Evolutionary conservation across 768 basidiomycete species (phyloP).

Genomic region (Suillus lakei): DNA sequence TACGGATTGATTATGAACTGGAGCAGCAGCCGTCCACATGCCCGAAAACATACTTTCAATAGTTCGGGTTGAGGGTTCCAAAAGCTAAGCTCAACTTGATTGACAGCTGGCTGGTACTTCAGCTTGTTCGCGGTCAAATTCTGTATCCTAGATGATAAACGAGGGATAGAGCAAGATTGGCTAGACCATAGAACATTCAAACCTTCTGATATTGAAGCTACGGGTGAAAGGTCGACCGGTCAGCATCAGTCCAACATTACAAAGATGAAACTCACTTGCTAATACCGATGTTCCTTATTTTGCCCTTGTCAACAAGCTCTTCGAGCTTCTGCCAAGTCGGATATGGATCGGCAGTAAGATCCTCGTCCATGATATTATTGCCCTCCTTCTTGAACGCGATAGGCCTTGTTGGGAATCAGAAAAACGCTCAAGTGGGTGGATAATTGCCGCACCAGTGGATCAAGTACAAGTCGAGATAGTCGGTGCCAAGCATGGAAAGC

Average conservation of each 20-base stretch:
- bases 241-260: neutral
- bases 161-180: neutral
- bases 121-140: slow-evolving; percentile 66
- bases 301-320: slow-evolving; percentile 76
- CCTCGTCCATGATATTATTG: slow-evolving; percentile 49
- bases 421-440: neutral
- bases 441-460: slow-evolving; percentile 66
- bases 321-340: slow-evolving; percentile 85
- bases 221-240: neutral
- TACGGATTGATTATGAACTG: slow-evolving; percentile 21
- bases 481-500: slow-evolving; percentile 59
- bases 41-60: slow-evolving; percentile 51
- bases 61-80: slow-evolving; percentile 80
- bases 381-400: slow-evolving; percentile 66
- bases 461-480: slow-evolving; percentile 81
- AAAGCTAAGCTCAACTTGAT: slow-evolving; percentile 82
- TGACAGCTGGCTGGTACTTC: slow-evolving; percentile 67
- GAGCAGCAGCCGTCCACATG: neutral
- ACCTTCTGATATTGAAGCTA: slow-evolving; percentile 66
- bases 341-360: slow-evolving; percentile 71
- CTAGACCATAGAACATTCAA: slow-evolving; percentile 2
- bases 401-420: slow-evolving; percentile 48
- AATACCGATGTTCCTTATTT: slow-evolving; percentile 79
- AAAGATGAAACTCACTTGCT: slow-evolving; percentile 62
- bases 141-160: slow-evolving; percentile 43